Evolutionary conservation across 331 rosid species (phyloP), one percentile per base, ranked within the genome.

Genomic region (Malus hybrid): DNA sequence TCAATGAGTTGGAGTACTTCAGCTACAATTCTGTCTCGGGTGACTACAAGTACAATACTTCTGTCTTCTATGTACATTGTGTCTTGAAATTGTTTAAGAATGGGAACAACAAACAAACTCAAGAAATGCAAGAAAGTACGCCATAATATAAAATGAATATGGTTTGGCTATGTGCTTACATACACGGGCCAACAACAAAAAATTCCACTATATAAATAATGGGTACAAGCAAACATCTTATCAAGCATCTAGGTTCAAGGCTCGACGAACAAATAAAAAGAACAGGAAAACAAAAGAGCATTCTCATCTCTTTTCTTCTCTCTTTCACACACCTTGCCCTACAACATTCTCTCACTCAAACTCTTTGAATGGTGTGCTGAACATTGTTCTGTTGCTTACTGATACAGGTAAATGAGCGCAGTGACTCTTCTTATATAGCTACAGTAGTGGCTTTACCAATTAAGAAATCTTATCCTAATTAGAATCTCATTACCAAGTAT

Each of bases 1-100:
- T 91, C 90, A 94, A 94, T 77, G 98, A 94, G 88, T 84, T 91
- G 83, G 98, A 94, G 75, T 80, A 88, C 85, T 91, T 46, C 75
- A 76, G 95, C 89, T 87, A 94, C 90, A 91, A 91, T 76, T 80
- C 96, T 81, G 88, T 82, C 80, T 81, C 77, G 81, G 97, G 96
- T 69, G 96, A 94, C 81, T 71, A 90, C 75, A 91, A 86, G 98
- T 90, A 81, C 77, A 82, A 56, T 36, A 75, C 70, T 55, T 65
- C 75, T 66, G 19, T 73, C 80, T 79, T 61, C 28, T 20, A 57
- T 20, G 63, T 20, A 10, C 24, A 4, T n/a, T 54, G n/a, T 54
- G 22, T 18, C 8, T 18, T 54, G 59, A 54, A 54, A 54, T 2
- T 8, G 22, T 54, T 54, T 18, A 54, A 54, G 59, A 54, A 54